phyloP scores from a whole-genome alignment of 2,329 filamentous ascomycete genomes.

The Aspergillus sp. region DNA sequence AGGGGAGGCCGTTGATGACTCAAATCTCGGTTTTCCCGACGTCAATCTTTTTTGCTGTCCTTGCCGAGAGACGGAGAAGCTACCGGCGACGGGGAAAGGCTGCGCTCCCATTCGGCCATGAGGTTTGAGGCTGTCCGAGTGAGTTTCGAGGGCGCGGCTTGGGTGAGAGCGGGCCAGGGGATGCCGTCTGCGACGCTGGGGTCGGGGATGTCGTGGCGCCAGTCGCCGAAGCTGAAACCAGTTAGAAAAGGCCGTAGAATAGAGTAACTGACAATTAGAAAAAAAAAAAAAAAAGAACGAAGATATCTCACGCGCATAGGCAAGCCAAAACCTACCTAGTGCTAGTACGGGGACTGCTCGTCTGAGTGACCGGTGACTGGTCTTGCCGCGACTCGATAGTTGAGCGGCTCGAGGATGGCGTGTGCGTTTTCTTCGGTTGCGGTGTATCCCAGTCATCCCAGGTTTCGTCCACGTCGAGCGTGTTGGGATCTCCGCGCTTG shows the following conservation, averaged over 20 bases:
- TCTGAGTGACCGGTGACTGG: slow-evolving; percentile 49
- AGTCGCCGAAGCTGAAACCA: slow-evolving; percentile 43
- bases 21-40: not conserved
- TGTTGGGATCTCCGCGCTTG: slow-evolving; percentile 39
- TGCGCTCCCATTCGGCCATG: slow-evolving; percentile 91
- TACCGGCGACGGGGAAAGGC: slow-evolving; percentile 60
- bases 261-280: slow-evolving; percentile 3
- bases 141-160: slow-evolving; percentile 74
- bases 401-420: slow-evolving; percentile 53
- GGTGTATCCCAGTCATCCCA: slow-evolving; percentile 64
- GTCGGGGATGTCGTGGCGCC: slow-evolving; percentile 37
- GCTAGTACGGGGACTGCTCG: slow-evolving; percentile 58
- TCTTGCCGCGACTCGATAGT: slow-evolving; percentile 55
- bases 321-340: slow-evolving; percentile 51
- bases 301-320: slow-evolving; percentile 15
- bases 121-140: slow-evolving; percentile 82
- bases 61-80: slow-evolving; percentile 29
- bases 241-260: slow-evolving; percentile 31
- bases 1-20: not conserved
- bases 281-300: slow-evolving; percentile 17
- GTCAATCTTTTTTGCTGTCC: slow-evolving; percentile 39
- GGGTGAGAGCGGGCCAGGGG: slow-evolving; percentile 72
- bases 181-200: slow-evolving; percentile 46
- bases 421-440: slow-evolving; percentile 43
- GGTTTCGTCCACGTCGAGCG: slow-evolving; percentile 52